Percentiles rank a stretch among this genome's conserved stretches.
Evolutionary conservation across 768 basidiomycete genomes (phyloP).

Genomic region (Grammothele lineata): DNA sequence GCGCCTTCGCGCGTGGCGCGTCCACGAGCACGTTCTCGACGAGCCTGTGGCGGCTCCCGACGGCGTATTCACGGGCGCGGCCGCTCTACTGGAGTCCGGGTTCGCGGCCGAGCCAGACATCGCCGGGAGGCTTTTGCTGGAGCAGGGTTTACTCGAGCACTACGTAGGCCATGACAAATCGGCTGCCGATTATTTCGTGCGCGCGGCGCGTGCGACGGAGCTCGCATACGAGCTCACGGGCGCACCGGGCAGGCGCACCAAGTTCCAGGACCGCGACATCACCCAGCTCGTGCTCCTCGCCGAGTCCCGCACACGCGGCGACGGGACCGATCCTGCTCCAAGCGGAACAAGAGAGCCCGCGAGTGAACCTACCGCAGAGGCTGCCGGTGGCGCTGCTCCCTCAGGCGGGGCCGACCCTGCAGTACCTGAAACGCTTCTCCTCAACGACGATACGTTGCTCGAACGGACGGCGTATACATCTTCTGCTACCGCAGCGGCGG

Average conservation of each 20-base stretch:
- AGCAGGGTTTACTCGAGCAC: constrained; percentile 79
- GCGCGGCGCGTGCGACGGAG: constrained; percentile 71
- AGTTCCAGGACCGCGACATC: constrained; percentile 81
- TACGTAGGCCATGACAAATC: constrained; percentile 67
- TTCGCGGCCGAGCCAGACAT: constrained; percentile 58
- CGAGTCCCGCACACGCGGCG: constrained; percentile 52
- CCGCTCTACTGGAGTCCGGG: constrained; percentile 32
- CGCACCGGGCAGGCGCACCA: constrained; percentile 89
- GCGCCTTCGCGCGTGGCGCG: constrained; percentile 65
- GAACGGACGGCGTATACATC: constrained; percentile 92
- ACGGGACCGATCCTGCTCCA: constrained; percentile 1
- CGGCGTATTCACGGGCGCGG: constrained; percentile 36
- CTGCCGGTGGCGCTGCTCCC: not conserved
- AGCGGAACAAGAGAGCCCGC: not conserved
- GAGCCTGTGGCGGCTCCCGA: constrained; percentile 66
- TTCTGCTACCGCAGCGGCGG: not conserved
- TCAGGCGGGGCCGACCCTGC: constrained; percentile 12
- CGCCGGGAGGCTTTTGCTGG: constrained; percentile 61
- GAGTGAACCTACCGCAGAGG: not conserved
- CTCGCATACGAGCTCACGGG: constrained; percentile 91
- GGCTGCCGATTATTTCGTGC: constrained; percentile 74
- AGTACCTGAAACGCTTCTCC: constrained; percentile 73
- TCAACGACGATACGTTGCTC: constrained; percentile 95
- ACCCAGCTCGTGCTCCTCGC: constrained; percentile 93
- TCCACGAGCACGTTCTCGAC: constrained; percentile 82